These are phyloP conservation scores for Daldinia grandis DNA, from an alignment of 495 filamentous ascomycete species.

Conservation along the genomic window DNA sequence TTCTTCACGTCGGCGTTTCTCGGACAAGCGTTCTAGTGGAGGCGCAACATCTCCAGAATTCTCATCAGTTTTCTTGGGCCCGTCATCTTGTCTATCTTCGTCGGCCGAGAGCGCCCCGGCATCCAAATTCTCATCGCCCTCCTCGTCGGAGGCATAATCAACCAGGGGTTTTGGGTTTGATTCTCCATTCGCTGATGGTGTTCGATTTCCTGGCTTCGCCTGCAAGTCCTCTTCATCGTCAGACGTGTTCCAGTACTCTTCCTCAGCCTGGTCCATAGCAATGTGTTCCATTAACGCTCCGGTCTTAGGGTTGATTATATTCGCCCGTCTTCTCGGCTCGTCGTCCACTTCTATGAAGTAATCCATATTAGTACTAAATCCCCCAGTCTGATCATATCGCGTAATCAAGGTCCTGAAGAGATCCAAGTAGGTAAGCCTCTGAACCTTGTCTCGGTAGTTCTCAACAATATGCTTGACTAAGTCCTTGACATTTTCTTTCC, in stretches of 20 bases:
- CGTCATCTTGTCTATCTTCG: conserved; percentile 52
- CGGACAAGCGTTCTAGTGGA: conserved; percentile 80
- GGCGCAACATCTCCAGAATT: conserved; percentile 50
- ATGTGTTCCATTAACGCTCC: conserved; percentile 72
- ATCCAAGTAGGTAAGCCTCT: conserved; percentile 82
- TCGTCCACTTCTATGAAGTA: conserved; percentile 60
- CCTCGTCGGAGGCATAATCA: conserved; percentile 90
- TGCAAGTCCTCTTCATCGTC: conserved; percentile 80
- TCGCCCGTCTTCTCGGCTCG: conserved; percentile 63
- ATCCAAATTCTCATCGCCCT: conserved; percentile 62
- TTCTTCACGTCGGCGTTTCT: conserved; percentile 91
- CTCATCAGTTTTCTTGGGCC: conserved; percentile 31
- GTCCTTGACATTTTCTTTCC: conserved; percentile 81
- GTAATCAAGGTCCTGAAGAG: conserved; percentile 80
- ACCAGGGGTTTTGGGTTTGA: conserved; percentile 77
- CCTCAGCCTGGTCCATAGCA: conserved; percentile 79
- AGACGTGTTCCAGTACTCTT: conserved; percentile 94
- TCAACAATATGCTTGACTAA: conserved; percentile 87
- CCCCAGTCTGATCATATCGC: conserved; percentile 82
- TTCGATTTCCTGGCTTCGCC: conserved; percentile 43
- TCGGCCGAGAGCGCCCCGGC: conserved; percentile 51
- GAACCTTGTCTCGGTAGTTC: conserved; percentile 83
- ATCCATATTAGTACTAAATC: conserved; percentile 69
- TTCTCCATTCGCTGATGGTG: conserved; percentile 52
- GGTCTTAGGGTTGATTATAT: conserved; percentile 73